phyloP scores from a whole-genome alignment of 306 rosid species.

The Ormosia semicastrata region DNA sequence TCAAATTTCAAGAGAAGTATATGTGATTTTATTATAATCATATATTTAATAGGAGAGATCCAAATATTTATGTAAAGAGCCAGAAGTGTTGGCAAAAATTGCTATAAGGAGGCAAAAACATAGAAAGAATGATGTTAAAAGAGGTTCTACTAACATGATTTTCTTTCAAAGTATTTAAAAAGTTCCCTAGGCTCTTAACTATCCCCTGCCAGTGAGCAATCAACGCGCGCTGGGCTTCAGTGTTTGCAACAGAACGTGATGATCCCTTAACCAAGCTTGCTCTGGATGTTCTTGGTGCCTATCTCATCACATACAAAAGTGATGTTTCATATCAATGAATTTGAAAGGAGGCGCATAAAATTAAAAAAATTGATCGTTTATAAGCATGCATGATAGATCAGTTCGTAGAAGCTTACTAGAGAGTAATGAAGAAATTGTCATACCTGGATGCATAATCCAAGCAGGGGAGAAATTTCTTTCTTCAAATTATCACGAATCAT shows the following conservation, averaged over 20 bases:
- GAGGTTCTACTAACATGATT: constrained; percentile 63
- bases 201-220: constrained; percentile 98
- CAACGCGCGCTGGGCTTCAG: constrained; percentile 79
- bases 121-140: constrained; percentile 11
- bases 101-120: constrained; percentile 20
- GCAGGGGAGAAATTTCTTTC: constrained; percentile 94
- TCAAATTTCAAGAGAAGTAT: not conserved
- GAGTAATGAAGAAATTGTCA: constrained; percentile 26
- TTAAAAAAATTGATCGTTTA: not conserved
- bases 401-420: constrained; percentile 7
- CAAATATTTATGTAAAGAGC: constrained; percentile 3
- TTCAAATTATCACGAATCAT: constrained; percentile 90
- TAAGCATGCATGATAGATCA: constrained; percentile 14
- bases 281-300: constrained; percentile 95
- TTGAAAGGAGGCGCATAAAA: constrained; percentile 14
- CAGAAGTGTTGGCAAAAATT: not conserved
- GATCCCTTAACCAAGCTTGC: constrained; percentile 90
- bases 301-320: constrained; percentile 34
- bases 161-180: constrained; percentile 77
- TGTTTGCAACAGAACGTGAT: constrained; percentile 73
- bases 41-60: not conserved
- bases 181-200: constrained; percentile 77
- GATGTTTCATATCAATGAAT: constrained; percentile 18
- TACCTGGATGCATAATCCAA: constrained; percentile 94
- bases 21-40: constrained; percentile 7